A percentile compares a stretch with the other conserved stretches of the same genome.
Evolutionary conservation across 2,329 filamentous ascomycete species (phyloP).

Genomic region (Pestalotiopsis sp.): DNA sequence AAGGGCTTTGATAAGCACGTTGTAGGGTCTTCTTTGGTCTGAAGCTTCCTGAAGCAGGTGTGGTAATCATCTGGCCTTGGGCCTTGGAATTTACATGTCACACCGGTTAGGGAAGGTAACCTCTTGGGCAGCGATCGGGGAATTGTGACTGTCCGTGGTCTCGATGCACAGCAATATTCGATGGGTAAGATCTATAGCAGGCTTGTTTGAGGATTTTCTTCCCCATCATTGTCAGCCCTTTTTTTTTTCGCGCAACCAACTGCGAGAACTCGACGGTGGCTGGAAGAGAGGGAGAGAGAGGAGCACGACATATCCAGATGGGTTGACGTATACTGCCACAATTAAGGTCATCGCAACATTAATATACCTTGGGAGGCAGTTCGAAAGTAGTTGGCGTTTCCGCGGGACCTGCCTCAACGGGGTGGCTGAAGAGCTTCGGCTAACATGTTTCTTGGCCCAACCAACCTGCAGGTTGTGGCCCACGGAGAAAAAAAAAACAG

Average conservation of each 20-base stretch:
- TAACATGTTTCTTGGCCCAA: background rate
- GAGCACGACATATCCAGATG: background rate
- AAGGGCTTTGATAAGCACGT: background rate
- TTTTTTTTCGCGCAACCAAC: background rate
- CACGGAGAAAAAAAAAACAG: background rate
- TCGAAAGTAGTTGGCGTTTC: background rate
- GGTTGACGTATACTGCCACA: background rate
- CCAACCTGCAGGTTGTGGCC: background rate
- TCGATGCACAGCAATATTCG: background rate
- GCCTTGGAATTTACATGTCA: background rate
- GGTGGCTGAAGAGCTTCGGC: background rate
- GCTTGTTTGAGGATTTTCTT: background rate
- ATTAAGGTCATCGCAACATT: background rate
- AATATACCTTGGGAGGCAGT: constrained; percentile 1
- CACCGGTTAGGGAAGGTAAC: constrained; percentile 2
- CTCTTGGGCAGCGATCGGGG: background rate
- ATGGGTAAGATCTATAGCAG: background rate
- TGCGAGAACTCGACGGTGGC: background rate
- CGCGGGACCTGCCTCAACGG: background rate
- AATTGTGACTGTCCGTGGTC: background rate
- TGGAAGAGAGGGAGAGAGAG: background rate
- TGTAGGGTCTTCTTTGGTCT: background rate
- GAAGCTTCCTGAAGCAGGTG: constrained; percentile 1
- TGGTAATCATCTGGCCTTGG: background rate
- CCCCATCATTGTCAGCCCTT: background rate